These are phyloP conservation scores for Microascus cirrosus DNA, from an alignment of 2,329 filamentous ascomycete species.

Conservation along the genomic window DNA sequence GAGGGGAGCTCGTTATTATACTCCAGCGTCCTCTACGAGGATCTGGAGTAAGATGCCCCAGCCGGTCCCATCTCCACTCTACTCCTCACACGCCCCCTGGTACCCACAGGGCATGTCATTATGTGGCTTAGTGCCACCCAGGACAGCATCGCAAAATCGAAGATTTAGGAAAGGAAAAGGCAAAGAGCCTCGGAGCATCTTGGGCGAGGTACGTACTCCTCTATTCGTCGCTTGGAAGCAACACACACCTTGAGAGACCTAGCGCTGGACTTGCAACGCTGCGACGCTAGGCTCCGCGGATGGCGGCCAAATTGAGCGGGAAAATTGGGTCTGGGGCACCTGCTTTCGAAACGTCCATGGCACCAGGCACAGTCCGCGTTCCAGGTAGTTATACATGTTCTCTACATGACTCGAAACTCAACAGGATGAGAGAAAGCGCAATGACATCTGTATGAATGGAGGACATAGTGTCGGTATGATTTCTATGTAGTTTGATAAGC, in stretches of 20 bases:
- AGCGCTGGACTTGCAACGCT: neutral
- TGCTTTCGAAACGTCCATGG: neutral
- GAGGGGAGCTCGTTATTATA: constrained; percentile 4
- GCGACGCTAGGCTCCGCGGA: neutral
- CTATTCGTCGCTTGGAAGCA: neutral
- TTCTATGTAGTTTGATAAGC: no score
- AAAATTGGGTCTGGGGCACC: neutral
- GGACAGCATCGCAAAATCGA: constrained; percentile 1
- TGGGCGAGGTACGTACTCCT: neutral
- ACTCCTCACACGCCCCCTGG: neutral
- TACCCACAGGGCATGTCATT: constrained; percentile 4
- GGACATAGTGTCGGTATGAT: neutral
- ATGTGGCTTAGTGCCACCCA: constrained; percentile 2
- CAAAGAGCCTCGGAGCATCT: neutral
- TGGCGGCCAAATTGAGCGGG: neutral
- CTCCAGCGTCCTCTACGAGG: neutral
- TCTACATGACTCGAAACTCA: neutral
- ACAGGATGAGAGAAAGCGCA: neutral
- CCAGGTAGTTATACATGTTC: neutral
- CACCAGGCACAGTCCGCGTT: neutral
- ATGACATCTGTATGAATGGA: neutral
- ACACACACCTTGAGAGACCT: neutral
- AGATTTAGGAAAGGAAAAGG: neutral
- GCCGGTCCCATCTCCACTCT: neutral
- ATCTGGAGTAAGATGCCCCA: constrained; percentile 1